Evolutionary conservation across 257 asterid species (phyloP), one percentile per base, ranked within the genome.

Genomic region (Voacanga thouarsii): DNA sequence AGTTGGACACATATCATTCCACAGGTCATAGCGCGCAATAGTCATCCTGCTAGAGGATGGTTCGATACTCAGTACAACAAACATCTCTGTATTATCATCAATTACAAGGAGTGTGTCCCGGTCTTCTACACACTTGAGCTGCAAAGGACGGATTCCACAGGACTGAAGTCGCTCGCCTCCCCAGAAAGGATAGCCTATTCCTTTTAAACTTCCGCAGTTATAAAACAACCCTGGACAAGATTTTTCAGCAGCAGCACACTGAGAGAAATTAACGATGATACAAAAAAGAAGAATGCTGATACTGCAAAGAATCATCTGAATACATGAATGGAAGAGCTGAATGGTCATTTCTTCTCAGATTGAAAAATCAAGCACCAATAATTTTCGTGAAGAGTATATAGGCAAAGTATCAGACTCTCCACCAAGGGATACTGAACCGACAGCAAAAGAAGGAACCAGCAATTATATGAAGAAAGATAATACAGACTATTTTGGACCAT

Each of bases 181-280:
- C 55, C 55, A 71, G 75, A 71, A 71, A 47, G 75, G 75, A 50
- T 71, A 71, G 10, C 66, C 77, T 30, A 73, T 3, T 61, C 65
- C 77, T 63, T 5, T 33, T 51, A 53, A 53, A 12, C 51, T 73
- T 71, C 77, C 60, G 16, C 60, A 55, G 60, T 55, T 55, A 49
- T 49, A 49, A 55, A 55, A 18, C 60, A 19, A 55, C 7, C 19
- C 24, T 3, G 60, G 4, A 19, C 60, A 55, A 55, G 60, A 19
- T 1, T 19, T 6, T 3, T 55, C 7, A 16, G 16, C 53, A 55
- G 60, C 60, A 18, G 60, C 60, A 55, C 60, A 55, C 7, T 21
- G 7, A 55, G 24, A 18, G 5, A 55, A 55, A 16, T 5, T 55
- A 55, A 4, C 18, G 24, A 55, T 18, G 60, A 19, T 18, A 19